A percentile compares a stretch with the other conserved stretches of the same genome.
Evolutionary conservation across 805 yeast genomes (phyloP).

Genomic region (Ogataea minuta): DNA sequence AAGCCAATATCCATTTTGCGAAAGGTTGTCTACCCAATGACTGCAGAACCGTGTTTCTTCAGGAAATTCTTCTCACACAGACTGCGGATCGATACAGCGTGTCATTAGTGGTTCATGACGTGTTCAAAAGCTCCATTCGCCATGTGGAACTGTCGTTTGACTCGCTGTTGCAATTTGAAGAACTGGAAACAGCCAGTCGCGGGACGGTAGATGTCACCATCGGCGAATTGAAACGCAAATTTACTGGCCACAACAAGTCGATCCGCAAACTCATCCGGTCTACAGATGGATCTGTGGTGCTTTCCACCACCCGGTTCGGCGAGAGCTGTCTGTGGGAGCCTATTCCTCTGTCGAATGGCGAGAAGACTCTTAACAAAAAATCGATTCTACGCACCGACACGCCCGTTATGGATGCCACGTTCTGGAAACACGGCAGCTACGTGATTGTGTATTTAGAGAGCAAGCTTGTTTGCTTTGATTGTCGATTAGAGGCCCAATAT

Average conservation of each 20-base stretch:
- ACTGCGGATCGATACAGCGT: conserved; percentile 25
- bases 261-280: conserved; percentile 67
- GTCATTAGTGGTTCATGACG: conserved; percentile 47
- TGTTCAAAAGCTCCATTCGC: conserved; percentile 34
- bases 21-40: conserved; percentile 33
- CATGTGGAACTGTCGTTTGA: conserved; percentile 34
- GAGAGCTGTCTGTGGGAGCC: conserved; percentile 65
- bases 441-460: conserved; percentile 46
- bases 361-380: conserved; percentile 34
- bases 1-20: conserved; percentile 21
- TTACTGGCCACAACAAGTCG: conserved; percentile 86
- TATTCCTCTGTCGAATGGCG: conserved; percentile 25
- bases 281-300: conserved; percentile 56
- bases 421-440: conserved; percentile 46
- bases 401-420: conserved; percentile 47
- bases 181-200: conserved; percentile 3
- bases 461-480: conserved; percentile 60
- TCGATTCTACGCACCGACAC: conserved; percentile 41
- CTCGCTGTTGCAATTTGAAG: conserved; percentile 29
- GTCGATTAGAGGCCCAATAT: conserved; percentile 33
- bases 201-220: conserved; percentile 8
- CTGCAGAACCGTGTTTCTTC: conserved; percentile 24
- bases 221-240: conserved; percentile 48
- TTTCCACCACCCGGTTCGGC: conserved; percentile 60
- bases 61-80: conserved; percentile 24